These are phyloP conservation scores for Cryphonectria nitschkei DNA, from an alignment of 2,329 filamentous ascomycete species.

Conservation along the genomic window DNA sequence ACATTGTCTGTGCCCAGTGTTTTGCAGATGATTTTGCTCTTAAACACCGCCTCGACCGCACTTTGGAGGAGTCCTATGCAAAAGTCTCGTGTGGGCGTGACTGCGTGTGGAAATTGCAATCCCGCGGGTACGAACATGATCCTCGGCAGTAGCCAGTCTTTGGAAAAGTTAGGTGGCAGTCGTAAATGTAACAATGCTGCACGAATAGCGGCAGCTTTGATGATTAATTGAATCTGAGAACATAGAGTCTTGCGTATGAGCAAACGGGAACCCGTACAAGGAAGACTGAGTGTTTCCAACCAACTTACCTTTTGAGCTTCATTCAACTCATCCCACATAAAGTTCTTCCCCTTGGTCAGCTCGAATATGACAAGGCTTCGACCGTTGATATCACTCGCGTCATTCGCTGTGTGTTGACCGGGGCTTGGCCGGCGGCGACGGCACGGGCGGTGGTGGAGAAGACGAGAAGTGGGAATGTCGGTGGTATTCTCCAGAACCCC, in stretches of 20 bases:
- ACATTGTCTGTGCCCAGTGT: not conserved
- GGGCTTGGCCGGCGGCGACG: not conserved
- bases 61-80: not conserved
- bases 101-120: not conserved
- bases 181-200: not conserved
- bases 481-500: not conserved
- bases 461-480: not conserved
- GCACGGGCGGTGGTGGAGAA: not conserved
- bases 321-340: not conserved
- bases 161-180: not conserved
- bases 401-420: not conserved
- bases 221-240: not conserved
- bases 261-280: not conserved
- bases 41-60: not conserved
- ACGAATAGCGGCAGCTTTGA: not conserved
- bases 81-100: not conserved
- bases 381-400: not conserved
- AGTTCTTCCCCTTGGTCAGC: conserved; percentile 5
- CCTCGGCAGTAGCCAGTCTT: not conserved
- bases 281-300: not conserved
- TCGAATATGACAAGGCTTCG: not conserved
- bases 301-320: conserved; percentile 1
- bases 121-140: not conserved
- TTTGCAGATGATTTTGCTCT: not conserved
- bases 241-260: not conserved